Percentiles rank a stretch among this genome's conserved stretches.
phyloP scores from a whole-genome alignment of 2,329 filamentous ascomycete species.

The Cadophora sp. region DNA sequence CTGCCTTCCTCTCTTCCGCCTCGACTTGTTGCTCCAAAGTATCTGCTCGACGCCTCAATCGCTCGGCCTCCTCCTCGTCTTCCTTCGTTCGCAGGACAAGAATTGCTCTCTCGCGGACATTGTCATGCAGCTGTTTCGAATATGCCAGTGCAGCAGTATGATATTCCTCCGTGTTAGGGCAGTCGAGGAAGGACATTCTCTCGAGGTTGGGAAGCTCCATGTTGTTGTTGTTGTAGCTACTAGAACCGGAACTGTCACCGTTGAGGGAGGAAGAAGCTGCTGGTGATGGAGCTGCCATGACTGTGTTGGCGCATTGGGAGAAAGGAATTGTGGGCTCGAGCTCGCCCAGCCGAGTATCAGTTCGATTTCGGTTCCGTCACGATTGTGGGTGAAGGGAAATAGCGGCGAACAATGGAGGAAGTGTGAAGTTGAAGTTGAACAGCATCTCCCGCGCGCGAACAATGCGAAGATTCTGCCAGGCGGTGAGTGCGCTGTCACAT shows the following conservation, averaged over 20 bases:
- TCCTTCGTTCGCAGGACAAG: constrained; percentile 10
- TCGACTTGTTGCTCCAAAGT: constrained; percentile 6
- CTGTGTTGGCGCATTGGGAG: constrained; percentile 8
- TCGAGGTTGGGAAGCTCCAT: constrained; percentile 14
- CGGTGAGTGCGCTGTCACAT: constrained; percentile 5
- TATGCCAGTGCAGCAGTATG: constrained; percentile 5
- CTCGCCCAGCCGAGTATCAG: constrained; percentile 3
- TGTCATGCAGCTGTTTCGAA: neutral
- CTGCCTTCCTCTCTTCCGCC: constrained; percentile 46
- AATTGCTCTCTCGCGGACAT: constrained; percentile 5
- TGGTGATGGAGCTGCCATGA: constrained; percentile 9
- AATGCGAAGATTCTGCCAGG: constrained; percentile 14
- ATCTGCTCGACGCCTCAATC: constrained; percentile 14
- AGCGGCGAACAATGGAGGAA: neutral
- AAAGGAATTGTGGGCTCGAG: neutral
- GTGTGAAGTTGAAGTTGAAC: neutral
- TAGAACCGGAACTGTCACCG: constrained; percentile 4
- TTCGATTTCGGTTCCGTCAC: neutral
- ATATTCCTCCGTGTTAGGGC: constrained; percentile 16
- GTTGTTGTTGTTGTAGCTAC: neutral
- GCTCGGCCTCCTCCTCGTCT: constrained; percentile 48
- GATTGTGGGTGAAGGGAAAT: neutral
- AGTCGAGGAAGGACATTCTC: constrained; percentile 3
- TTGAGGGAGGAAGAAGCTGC: constrained; percentile 3
- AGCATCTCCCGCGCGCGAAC: too few species aligned